Conservation (phyloP, 108 stramenopile genomes). For the Discostella pseudostelligera region DNA sequence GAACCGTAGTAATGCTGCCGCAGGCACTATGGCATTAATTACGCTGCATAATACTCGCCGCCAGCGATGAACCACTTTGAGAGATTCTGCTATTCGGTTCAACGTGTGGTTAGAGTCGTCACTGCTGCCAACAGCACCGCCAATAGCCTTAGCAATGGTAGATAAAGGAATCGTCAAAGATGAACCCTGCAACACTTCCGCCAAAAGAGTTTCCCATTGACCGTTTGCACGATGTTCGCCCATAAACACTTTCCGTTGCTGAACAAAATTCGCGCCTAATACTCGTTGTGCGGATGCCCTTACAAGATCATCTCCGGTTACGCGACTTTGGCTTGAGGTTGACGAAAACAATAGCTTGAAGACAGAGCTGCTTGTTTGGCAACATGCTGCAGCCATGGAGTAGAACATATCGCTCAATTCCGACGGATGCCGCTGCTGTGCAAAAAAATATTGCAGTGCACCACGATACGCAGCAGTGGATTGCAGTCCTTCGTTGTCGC, state of each 20-base stretch:
- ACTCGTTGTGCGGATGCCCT: slow-evolving; percentile 51
- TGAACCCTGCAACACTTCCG: slow-evolving; percentile 49
- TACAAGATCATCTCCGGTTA: slow-evolving; percentile 17
- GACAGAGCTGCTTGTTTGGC: slow-evolving; percentile 23
- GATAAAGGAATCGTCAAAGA: slow-evolving; percentile 31
- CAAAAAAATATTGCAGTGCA: slow-evolving; percentile 25
- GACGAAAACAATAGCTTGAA: slow-evolving; percentile 21
- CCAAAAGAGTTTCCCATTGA: slow-evolving; percentile 76
- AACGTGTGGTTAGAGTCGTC: not conserved
- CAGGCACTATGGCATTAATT: slow-evolving; percentile 62
- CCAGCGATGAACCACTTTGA: slow-evolving; percentile 47
- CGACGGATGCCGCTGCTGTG: slow-evolving; percentile 17
- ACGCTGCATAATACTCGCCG: slow-evolving; percentile 42
- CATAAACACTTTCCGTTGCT: slow-evolving; percentile 32
- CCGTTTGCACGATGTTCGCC: slow-evolving; percentile 66
- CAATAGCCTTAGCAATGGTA: not conserved
- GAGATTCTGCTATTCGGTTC: slow-evolving; percentile 23
- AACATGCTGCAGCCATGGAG: slow-evolving; percentile 10
- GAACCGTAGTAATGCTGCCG: slow-evolving; percentile 65
- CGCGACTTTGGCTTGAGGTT: not conserved
- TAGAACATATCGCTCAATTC: slow-evolving; percentile 32
- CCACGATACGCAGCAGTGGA: slow-evolving; percentile 12
- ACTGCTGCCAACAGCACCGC: not conserved
- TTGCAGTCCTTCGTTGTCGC: not conserved
- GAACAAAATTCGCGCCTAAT: slow-evolving; percentile 31